These are phyloP conservation scores for Bryoglossum gracile DNA, from an alignment of 495 filamentous ascomycete genomes.

Conservation along the genomic window DNA sequence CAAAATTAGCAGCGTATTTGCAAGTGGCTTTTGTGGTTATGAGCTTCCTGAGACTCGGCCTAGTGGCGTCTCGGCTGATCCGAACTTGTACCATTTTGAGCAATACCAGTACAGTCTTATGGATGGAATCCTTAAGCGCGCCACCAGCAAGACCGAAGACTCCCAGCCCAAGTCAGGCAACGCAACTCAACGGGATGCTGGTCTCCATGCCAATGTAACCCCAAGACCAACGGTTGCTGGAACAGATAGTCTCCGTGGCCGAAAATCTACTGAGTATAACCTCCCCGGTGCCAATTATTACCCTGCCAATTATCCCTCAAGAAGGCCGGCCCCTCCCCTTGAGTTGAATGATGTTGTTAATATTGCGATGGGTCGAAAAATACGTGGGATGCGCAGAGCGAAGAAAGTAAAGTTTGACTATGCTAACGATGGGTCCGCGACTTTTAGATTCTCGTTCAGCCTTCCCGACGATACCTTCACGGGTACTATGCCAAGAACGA, in stretches of 20 bases:
- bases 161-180: too few species aligned
- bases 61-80: constrained; percentile 19
- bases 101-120: constrained; percentile 25
- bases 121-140: constrained; percentile 24
- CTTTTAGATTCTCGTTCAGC: constrained; percentile 43
- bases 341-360: too few species aligned
- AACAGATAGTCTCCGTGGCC: too few species aligned
- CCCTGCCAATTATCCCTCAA: too few species aligned
- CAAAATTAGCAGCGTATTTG: neutral
- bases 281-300: too few species aligned
- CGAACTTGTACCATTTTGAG: constrained; percentile 26
- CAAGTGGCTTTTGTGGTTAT: constrained; percentile 2
- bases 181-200: too few species aligned
- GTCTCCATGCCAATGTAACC: too few species aligned
- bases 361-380: too few species aligned
- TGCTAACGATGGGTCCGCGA: constrained; percentile 4
- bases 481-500: constrained; percentile 17
- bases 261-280: too few species aligned
- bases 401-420: constrained; percentile 9
- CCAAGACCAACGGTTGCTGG: too few species aligned
- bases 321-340: too few species aligned
- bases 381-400: neutral
- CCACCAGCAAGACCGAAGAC: too few species aligned
- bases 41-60: constrained; percentile 9
- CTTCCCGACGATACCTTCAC: constrained; percentile 33